Conservation (phyloP, 257 asterid genomes). For the Salvia rosmarinus region DNA sequence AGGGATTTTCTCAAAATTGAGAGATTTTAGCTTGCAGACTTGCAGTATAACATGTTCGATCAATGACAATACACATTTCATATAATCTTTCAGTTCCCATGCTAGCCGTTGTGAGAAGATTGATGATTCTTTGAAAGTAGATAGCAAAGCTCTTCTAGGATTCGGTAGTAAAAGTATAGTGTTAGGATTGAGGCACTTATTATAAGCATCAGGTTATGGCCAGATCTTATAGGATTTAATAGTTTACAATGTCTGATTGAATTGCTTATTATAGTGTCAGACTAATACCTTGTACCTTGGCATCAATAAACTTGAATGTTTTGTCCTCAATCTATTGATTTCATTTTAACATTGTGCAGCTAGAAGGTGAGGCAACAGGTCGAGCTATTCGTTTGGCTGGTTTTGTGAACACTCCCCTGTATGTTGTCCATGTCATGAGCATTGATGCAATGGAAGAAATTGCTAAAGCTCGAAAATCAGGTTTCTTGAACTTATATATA, state of each 20-base stretch:
- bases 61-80: background rate
- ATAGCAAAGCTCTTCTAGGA: background rate
- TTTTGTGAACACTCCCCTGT: conserved; percentile 89
- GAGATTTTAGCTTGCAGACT: background rate
- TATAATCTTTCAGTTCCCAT: background rate
- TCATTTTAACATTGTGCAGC: conserved; percentile 49
- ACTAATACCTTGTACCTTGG: background rate
- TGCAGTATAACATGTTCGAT: background rate
- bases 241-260: background rate
- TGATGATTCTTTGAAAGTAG: conserved; percentile 16
- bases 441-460: conserved; percentile 97
- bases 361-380: conserved; percentile 96
- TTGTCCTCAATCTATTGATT: conserved; percentile 19
- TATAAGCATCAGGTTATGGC: background rate
- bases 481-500: conserved; percentile 42
- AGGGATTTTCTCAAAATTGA: background rate
- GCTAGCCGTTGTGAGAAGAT: background rate
- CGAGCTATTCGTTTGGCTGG: conserved; percentile 93
- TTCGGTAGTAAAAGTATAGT: background rate
- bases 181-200: background rate
- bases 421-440: conserved; percentile 99
- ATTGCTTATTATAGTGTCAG: conserved; percentile 7
- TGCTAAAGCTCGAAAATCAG: conserved; percentile 94
- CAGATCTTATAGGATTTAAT: background rate
- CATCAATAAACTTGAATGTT: background rate